Conservation (phyloP, 768 basidiomycete species). For the Tricholoma flavovirens region DNA sequence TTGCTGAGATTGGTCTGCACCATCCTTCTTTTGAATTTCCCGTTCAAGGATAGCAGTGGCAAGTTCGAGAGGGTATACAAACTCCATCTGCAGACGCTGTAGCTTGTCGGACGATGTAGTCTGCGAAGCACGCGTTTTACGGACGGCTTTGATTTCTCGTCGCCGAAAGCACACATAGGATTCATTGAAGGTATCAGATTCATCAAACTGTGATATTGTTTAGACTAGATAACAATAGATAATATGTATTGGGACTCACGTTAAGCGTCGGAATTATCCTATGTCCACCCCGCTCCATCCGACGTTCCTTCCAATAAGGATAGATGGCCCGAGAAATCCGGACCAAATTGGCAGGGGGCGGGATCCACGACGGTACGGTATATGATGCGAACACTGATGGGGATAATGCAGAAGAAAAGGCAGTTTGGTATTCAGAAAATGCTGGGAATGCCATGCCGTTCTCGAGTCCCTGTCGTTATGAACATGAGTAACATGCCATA, state of each 20-base stretch:
- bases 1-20: conserved; percentile 47
- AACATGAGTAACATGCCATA: background rate
- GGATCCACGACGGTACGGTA: conserved; percentile 62
- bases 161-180: conserved; percentile 97
- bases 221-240: background rate
- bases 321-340: conserved; percentile 72
- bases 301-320: conserved; percentile 86
- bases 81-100: conserved; percentile 70
- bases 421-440: conserved; percentile 68
- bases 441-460: conserved; percentile 65
- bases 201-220: conserved; percentile 52
- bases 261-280: conserved; percentile 85
- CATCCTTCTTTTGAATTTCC: conserved; percentile 71
- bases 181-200: conserved; percentile 83
- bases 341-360: conserved; percentile 53
- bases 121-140: conserved; percentile 92
- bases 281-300: conserved; percentile 74
- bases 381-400: conserved; percentile 66
- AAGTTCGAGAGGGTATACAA: conserved; percentile 66
- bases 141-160: conserved; percentile 87
- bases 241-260: conserved; percentile 43
- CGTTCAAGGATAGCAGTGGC: conserved; percentile 63
- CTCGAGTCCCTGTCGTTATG: conserved; percentile 45
- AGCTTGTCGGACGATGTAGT: conserved; percentile 87
- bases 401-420: conserved; percentile 55